Percentiles rank a stretch among this genome's conserved stretches.
Evolutionary conservation across 2,329 filamentous ascomycete species (phyloP).

Genomic region (Colletotrichum eleusines): DNA sequence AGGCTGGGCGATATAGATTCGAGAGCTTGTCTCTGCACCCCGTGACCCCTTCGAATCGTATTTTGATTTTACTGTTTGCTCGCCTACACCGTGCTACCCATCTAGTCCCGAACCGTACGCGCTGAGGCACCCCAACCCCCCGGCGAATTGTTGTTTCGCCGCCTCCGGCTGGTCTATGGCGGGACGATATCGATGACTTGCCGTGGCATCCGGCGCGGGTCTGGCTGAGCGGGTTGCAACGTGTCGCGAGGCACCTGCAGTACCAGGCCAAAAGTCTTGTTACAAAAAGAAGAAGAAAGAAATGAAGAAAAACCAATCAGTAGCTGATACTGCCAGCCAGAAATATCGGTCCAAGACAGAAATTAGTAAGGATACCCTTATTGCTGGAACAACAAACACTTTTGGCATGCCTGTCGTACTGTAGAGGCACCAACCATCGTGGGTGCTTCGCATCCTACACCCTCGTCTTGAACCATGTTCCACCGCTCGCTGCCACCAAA

Average conservation of each 20-base stretch:
- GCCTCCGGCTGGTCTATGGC: background rate
- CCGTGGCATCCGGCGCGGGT: slow-evolving; percentile 14
- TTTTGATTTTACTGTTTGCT: background rate
- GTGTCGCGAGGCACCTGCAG: background rate
- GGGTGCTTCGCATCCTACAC: background rate
- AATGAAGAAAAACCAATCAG: too few species aligned
- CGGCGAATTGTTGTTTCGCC: background rate
- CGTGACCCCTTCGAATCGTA: too few species aligned
- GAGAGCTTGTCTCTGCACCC: slow-evolving; percentile 15
- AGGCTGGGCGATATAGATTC: slow-evolving; percentile 14
- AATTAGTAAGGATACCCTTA: too few species aligned
- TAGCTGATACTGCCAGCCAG: too few species aligned
- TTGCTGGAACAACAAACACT: too few species aligned
- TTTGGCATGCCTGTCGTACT: too few species aligned
- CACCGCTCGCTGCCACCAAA: background rate
- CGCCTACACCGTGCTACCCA: background rate
- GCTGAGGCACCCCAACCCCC: background rate
- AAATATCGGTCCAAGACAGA: too few species aligned
- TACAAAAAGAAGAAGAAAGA: too few species aligned
- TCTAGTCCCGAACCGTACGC: background rate
- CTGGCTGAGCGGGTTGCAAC: background rate
- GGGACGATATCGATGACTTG: background rate
- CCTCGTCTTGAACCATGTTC: background rate
- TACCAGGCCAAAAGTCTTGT: too few species aligned
- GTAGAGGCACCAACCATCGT: background rate